phyloP scores from a whole-genome alignment of 192 early-diverging fungal species.

The Coemansia sp. region DNA sequence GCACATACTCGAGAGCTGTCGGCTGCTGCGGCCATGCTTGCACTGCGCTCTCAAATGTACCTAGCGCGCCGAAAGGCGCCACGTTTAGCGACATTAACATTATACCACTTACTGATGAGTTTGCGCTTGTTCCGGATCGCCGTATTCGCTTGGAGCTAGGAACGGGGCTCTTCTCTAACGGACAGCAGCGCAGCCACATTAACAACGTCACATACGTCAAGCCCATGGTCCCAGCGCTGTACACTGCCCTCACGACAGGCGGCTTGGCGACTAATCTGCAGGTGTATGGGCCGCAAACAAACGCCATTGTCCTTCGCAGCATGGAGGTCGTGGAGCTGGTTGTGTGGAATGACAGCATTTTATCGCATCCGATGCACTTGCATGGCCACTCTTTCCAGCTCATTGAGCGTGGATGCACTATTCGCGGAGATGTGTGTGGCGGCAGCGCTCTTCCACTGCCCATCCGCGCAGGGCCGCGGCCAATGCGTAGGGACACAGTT shows the following conservation, averaged over 20 bases:
- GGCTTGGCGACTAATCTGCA: conserved; percentile 43
- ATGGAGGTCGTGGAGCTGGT: conserved; percentile 64
- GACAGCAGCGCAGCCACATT: conserved; percentile 37
- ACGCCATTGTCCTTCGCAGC: conserved; percentile 62
- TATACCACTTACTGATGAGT: background rate
- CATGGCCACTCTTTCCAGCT: conserved; percentile 84
- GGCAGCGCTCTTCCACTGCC: too few species aligned
- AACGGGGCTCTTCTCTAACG: conserved; percentile 61
- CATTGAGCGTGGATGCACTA: conserved; percentile 62
- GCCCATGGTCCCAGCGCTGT: conserved; percentile 65
- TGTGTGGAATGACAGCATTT: conserved; percentile 17
- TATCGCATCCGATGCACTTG: conserved; percentile 63
- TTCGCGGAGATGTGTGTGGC: too few species aligned
- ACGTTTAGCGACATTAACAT: conserved; percentile 21
- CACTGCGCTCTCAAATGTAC: background rate
- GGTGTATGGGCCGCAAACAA: conserved; percentile 65
- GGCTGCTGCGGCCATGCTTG: background rate
- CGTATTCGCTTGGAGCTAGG: conserved; percentile 24
- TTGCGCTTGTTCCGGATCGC: conserved; percentile 10
- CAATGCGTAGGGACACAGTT: too few species aligned
- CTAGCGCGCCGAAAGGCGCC: background rate
- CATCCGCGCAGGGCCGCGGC: background rate
- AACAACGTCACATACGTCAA: conserved; percentile 64
- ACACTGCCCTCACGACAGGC: conserved; percentile 64
- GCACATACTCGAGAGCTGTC: conserved; percentile 2